Percentiles rank a stretch among this genome's conserved stretches.
Evolutionary conservation across 2,329 filamentous ascomycete species (phyloP).

Genomic region (Sodiomyces alkalinus): DNA sequence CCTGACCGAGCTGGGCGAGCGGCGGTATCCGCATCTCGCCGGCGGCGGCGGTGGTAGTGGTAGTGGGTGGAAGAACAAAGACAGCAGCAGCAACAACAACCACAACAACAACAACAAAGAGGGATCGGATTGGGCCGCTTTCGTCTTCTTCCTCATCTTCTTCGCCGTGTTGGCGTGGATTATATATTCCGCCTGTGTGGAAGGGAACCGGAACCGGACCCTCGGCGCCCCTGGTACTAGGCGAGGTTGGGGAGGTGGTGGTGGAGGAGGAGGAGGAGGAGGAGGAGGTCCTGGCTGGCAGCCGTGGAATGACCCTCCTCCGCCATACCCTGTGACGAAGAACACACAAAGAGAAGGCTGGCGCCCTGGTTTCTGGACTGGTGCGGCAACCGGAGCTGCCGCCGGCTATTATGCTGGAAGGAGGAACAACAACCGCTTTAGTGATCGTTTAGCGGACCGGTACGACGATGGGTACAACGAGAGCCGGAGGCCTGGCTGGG

Average conservation of each 20-base stretch:
- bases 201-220: too few relatives aligned
- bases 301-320: constrained; percentile 33
- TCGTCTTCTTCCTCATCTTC: constrained; percentile 42
- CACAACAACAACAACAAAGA: too few relatives aligned
- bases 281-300: constrained; percentile 22
- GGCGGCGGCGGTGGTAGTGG: constrained; percentile 20
- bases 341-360: constrained; percentile 29
- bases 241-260: constrained; percentile 24
- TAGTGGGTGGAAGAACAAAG: too few relatives aligned
- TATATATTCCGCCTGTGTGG: too few relatives aligned
- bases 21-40: constrained; percentile 45
- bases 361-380: constrained; percentile 63
- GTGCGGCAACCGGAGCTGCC: constrained; percentile 51
- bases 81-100: too few relatives aligned
- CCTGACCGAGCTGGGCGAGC: constrained; percentile 62
- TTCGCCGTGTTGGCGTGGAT: constrained; percentile 28
- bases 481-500: constrained; percentile 12
- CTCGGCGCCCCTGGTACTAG: constrained; percentile 26
- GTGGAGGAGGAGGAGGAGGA: constrained; percentile 26
- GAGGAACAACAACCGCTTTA: constrained; percentile 12
- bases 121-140: constrained; percentile 17
- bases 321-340: constrained; percentile 34
- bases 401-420: constrained; percentile 50
- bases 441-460: too few relatives aligned
- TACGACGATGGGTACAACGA: too few relatives aligned